A percentile compares a stretch with the other conserved stretches of the same genome.
These are phyloP conservation scores for Nepenthes mirabilis DNA, from an alignment of 148 eudicot species.

Conservation along the genomic window DNA sequence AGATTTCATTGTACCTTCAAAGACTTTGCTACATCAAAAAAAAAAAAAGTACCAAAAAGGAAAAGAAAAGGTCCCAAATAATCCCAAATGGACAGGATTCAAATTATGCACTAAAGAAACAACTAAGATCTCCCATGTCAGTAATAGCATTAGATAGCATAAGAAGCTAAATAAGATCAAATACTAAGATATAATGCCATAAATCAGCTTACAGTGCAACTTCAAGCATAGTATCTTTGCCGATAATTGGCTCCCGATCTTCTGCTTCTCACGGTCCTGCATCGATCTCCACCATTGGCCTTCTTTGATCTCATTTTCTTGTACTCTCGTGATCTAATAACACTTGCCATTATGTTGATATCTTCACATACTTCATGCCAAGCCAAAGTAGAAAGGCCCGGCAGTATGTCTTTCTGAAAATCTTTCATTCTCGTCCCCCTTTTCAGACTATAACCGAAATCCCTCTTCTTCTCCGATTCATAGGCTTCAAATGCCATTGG, in stretches of 20 bases:
- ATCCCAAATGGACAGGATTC: no score
- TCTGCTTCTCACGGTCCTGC: conserved; percentile 29
- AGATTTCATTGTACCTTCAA: no score
- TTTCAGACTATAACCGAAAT: conserved; percentile 25
- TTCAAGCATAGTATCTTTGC: conserved; percentile 13
- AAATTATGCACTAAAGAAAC: no score
- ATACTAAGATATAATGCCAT: no score
- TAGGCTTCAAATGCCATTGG: conserved; percentile 26
- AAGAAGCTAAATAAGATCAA: no score
- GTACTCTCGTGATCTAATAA: conserved; percentile 44
- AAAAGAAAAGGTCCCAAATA: no score
- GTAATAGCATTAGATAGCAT: no score
- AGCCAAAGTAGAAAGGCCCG: conserved; percentile 38
- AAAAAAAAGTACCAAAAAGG: no score
- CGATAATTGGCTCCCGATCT: conserved; percentile 29
- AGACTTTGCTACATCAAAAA: no score
- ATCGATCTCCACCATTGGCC: conserved; percentile 23
- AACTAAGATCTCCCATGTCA: no score
- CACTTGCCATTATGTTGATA: conserved; percentile 39
- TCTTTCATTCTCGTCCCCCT: conserved; percentile 60
- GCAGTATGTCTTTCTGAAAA: conserved; percentile 60
- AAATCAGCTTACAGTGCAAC: no score
- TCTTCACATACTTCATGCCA: conserved; percentile 57
- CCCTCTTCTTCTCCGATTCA: conserved; percentile 19
- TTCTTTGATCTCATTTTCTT: conserved; percentile 35